These are phyloP conservation scores for Halocafeteria seosinensis DNA, from an alignment of 108 stramenopile genomes.

Conservation along the genomic window DNA sequence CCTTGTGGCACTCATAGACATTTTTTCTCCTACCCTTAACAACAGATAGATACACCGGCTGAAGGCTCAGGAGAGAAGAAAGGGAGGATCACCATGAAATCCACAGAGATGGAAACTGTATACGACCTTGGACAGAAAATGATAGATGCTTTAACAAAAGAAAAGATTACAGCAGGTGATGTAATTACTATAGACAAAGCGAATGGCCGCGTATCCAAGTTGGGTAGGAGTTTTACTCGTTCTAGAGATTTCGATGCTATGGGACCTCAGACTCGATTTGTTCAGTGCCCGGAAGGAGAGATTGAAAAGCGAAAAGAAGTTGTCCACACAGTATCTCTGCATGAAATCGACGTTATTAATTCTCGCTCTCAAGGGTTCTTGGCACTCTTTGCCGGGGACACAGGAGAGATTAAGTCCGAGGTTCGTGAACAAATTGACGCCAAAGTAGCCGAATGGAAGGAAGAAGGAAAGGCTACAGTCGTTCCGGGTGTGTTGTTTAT, in stretches of 20 bases:
- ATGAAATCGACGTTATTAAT: constrained; percentile 99
- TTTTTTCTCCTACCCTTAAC: constrained; percentile 13
- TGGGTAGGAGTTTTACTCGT: constrained; percentile 79
- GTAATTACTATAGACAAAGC: constrained; percentile 98
- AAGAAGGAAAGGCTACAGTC: constrained; percentile 85
- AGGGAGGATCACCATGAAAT: constrained; percentile 82
- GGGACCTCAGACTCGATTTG: constrained; percentile 87
- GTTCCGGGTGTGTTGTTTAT: constrained; percentile 97
- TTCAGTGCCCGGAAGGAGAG: constrained; percentile 94
- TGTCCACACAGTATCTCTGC: constrained; percentile 77
- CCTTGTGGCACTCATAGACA: constrained; percentile 34
- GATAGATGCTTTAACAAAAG: constrained; percentile 87
- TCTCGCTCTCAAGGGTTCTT: constrained; percentile 90
- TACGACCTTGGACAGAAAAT: constrained; percentile 98
- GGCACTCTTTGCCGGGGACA: constrained; percentile 92
- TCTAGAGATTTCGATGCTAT: constrained; percentile 92
- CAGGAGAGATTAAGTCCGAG: constrained; percentile 88
- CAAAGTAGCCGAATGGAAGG: constrained; percentile 88
- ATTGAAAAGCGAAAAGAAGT: constrained; percentile 91
- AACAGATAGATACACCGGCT: constrained; percentile 16
- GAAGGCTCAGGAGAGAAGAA: constrained; percentile 63
- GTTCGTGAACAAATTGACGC: constrained; percentile 89
- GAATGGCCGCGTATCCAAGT: constrained; percentile 76
- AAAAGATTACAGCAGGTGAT: constrained; percentile 90
- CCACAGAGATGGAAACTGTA: constrained; percentile 98